Percentiles rank a stretch among this genome's conserved stretches.
Conservation (phyloP, 2,329 filamentous ascomycete genomes). For the Xylaria sp. region DNA sequence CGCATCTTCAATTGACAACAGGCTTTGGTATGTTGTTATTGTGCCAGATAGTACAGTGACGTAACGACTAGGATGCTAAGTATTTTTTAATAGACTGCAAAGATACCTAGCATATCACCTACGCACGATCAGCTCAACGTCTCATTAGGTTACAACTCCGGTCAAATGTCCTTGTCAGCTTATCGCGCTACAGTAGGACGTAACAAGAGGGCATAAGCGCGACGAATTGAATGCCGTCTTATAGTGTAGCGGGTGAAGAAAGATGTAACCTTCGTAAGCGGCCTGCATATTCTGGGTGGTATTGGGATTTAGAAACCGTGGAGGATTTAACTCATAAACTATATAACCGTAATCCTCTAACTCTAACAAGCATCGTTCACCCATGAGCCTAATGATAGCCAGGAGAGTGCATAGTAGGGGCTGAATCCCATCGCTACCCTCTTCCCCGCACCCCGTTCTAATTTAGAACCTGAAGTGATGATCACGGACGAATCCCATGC, state of each 20-base stretch:
- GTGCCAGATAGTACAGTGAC: not conserved
- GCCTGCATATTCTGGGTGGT: not conserved
- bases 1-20: not conserved
- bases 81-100: not conserved
- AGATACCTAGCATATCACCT: not conserved
- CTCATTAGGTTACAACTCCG: not conserved
- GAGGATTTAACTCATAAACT: not conserved
- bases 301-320: conserved; percentile 3
- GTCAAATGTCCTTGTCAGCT: not conserved
- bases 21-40: not conserved
- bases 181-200: not conserved
- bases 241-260: not conserved
- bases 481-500: not conserved
- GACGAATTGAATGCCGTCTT: not conserved
- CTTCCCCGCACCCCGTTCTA: not conserved
- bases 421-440: conserved; percentile 10
- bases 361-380: not conserved
- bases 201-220: not conserved
- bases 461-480: not conserved
- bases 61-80: not conserved
- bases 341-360: not conserved
- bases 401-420: not conserved
- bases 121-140: not conserved
- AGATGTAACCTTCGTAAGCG: not conserved
- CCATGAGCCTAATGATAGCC: not conserved